These are phyloP conservation scores for Boletus bicolor DNA, from an alignment of 768 basidiomycete genomes.

Conservation along the genomic window DNA sequence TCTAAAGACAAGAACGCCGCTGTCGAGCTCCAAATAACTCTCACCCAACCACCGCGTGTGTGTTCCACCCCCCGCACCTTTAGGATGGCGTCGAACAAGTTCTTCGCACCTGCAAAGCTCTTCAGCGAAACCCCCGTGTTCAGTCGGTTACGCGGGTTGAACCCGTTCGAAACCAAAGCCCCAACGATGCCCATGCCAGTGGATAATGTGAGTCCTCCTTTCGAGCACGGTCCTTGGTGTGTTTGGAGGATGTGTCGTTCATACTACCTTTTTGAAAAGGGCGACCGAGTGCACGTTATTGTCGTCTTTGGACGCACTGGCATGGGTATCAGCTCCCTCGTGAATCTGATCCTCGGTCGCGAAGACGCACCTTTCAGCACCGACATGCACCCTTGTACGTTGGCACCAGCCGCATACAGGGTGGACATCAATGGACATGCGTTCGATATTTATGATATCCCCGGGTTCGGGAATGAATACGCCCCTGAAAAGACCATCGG, in stretches of 20 bases:
- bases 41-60: constrained; percentile 18
- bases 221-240: background rate
- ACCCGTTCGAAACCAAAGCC: constrained; percentile 23
- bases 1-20: constrained; percentile 17
- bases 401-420: constrained; percentile 23
- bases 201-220: constrained; percentile 23
- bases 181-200: constrained; percentile 29
- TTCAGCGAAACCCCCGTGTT: constrained; percentile 24
- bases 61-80: background rate
- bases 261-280: constrained; percentile 11
- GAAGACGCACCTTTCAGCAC: constrained; percentile 34
- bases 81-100: constrained; percentile 26
- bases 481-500: constrained; percentile 25
- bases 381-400: constrained; percentile 30
- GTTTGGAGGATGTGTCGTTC: background rate
- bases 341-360: constrained; percentile 31
- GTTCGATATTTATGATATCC: constrained; percentile 31
- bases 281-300: constrained; percentile 30
- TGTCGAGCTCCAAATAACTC: constrained; percentile 18
- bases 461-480: constrained; percentile 24
- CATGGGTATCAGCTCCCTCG: constrained; percentile 32
- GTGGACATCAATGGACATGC: constrained; percentile 30
- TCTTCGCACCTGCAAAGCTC: constrained; percentile 18
- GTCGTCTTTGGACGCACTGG: constrained; percentile 35
- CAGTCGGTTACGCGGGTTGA: constrained; percentile 24